phyloP scores from a whole-genome alignment of 768 basidiomycete genomes.

The Amanita fuliginea region DNA sequence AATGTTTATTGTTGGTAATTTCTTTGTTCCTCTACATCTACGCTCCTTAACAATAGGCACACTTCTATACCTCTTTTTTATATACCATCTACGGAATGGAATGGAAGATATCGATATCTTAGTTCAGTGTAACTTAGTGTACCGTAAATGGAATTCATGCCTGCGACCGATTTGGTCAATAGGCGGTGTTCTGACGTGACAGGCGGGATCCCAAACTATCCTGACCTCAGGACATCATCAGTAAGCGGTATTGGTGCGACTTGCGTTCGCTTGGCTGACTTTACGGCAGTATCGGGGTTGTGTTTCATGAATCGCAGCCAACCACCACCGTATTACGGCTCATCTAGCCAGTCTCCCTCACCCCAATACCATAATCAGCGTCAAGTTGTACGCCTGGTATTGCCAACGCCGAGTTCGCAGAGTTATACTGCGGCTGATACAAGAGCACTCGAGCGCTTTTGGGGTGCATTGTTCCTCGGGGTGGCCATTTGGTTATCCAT shows the following conservation, averaged over 20 bases:
- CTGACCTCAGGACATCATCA: background rate
- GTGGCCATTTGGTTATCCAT: background rate
- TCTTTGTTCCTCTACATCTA: background rate
- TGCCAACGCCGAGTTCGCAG: background rate
- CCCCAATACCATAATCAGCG: background rate
- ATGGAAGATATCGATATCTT: background rate
- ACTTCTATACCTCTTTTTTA: background rate
- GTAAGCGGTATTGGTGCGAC: background rate
- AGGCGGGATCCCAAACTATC: background rate
- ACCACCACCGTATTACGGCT: slow-evolving; percentile 3
- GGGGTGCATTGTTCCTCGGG: background rate
- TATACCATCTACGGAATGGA: background rate
- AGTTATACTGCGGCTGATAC: slow-evolving; percentile 1
- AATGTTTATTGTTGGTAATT: background rate
- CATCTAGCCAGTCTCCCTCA: background rate
- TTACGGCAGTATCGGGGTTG: background rate
- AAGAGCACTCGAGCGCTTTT: background rate
- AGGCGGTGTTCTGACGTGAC: slow-evolving; percentile 1
- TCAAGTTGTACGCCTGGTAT: background rate
- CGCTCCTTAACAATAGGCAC: background rate
- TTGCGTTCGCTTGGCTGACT: background rate
- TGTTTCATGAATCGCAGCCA: background rate
- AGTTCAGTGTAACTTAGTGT: slow-evolving; percentile 4
- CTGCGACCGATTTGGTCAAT: background rate
- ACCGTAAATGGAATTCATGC: slow-evolving; percentile 2